Conservation (phyloP, 2,329 filamentous ascomycete species). For the Hypoxylon sp. region DNA sequence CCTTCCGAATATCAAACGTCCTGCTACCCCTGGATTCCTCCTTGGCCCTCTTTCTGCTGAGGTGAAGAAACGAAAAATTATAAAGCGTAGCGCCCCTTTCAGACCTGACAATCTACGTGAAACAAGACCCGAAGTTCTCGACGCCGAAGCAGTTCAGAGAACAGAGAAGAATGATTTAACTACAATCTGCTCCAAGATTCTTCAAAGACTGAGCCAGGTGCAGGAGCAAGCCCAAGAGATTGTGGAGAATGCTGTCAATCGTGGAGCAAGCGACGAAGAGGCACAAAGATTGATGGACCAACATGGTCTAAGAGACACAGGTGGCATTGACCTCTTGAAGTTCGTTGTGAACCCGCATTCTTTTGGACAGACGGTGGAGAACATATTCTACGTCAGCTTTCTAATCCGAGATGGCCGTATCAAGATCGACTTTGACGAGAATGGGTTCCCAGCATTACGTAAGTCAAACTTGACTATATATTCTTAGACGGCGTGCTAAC, state of each 20-base stretch:
- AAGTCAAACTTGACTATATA: conserved; percentile 58
- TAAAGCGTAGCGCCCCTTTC: conserved; percentile 79
- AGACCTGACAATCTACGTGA: conserved; percentile 77
- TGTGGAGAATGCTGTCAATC: conserved; percentile 61
- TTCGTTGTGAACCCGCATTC: conserved; percentile 92
- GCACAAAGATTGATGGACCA: conserved; percentile 71
- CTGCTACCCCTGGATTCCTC: conserved; percentile 85
- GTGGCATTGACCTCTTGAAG: conserved; percentile 83
- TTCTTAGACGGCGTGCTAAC: conserved; percentile 38
- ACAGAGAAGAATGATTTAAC: conserved; percentile 86
- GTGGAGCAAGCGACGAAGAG: conserved; percentile 64
- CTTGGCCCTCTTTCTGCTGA: conserved; percentile 91
- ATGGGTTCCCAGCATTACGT: conserved; percentile 85
- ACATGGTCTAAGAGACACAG: conserved; percentile 75
- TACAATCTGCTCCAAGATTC: conserved; percentile 81
- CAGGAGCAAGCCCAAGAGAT: conserved; percentile 64
- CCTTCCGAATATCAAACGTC: conserved; percentile 79
- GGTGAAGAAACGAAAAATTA: conserved; percentile 81
- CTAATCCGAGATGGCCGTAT: conserved; percentile 88
- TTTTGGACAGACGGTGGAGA: conserved; percentile 96
- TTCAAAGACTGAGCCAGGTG: conserved; percentile 69
- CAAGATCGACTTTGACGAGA: conserved; percentile 79
- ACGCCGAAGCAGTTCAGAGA: conserved; percentile 79
- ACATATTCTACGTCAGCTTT: conserved; percentile 97
- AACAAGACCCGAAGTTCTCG: conserved; percentile 83